Evolutionary conservation across 768 basidiomycete species (phyloP).

Genomic region (Lactarius evosmus): DNA sequence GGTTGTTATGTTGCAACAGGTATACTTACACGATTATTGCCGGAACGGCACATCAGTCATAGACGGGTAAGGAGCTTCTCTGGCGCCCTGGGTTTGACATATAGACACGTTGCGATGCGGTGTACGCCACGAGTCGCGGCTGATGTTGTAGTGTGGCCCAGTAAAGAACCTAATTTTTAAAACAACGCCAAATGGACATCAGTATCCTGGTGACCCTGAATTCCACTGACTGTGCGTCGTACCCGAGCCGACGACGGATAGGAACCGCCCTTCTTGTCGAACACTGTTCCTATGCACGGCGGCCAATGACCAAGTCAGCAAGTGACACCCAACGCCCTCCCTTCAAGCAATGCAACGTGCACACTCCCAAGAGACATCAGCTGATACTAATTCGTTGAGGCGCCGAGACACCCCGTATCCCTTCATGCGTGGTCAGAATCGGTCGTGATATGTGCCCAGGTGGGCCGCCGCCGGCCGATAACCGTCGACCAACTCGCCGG

Average conservation of each 20-base stretch:
- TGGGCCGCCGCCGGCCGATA: background rate
- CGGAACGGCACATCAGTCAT: background rate
- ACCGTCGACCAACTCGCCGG: background rate
- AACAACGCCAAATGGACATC: background rate
- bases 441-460: background rate
- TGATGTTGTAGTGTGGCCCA: background rate
- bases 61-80: background rate
- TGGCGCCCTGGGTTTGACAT: background rate
- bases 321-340: background rate
- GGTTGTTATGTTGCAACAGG: background rate
- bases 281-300: background rate
- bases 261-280: background rate
- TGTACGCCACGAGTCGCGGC: background rate
- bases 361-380: background rate
- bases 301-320: background rate
- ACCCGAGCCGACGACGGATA: background rate
- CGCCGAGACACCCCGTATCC: background rate
- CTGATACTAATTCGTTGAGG: background rate
- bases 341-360: background rate
- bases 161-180: background rate
- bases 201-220: background rate
- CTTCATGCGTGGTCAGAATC: background rate
- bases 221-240: background rate
- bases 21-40: background rate
- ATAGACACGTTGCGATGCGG: background rate